These are phyloP conservation scores for Dendrobium catenatum DNA, from an alignment of 106 monocot species.

Conservation along the genomic window DNA sequence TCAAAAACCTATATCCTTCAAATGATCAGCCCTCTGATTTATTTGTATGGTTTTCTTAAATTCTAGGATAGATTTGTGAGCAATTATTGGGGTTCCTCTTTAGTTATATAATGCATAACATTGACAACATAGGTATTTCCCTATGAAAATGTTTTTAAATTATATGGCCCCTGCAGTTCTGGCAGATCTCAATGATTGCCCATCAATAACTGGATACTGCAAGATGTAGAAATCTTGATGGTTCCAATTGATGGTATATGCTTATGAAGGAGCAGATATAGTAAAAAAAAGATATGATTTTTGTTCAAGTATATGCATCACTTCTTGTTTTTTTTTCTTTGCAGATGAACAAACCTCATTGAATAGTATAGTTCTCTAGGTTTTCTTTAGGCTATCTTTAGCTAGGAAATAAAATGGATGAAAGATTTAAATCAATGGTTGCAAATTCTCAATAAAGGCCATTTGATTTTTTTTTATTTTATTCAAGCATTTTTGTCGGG, in stretches of 20 bases:
- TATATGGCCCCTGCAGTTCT: background rate
- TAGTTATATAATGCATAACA: background rate
- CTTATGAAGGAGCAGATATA: background rate
- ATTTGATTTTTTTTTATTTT: background rate
- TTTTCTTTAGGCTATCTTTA: background rate
- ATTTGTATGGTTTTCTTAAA: background rate
- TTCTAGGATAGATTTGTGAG: background rate
- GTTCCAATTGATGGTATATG: background rate
- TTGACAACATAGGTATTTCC: background rate
- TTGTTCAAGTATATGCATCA: background rate
- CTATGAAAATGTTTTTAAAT: background rate
- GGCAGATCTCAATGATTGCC: background rate
- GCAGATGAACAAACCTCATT: background rate
- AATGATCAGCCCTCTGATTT: background rate
- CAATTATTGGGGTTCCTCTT: background rate
- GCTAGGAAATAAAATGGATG: too few species aligned
- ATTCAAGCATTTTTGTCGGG: background rate
- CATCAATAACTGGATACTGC: background rate
- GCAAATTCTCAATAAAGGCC: background rate
- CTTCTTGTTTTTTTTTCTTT: background rate
- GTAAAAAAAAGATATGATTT: background rate
- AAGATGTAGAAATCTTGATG: background rate
- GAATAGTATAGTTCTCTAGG: background rate
- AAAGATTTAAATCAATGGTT: background rate
- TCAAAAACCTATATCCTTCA: background rate